A percentile compares a stretch with the other conserved stretches of the same genome.
Conservation (phyloP, 78 protist genomes). For the Anaeramoeba ignava region DNA sequence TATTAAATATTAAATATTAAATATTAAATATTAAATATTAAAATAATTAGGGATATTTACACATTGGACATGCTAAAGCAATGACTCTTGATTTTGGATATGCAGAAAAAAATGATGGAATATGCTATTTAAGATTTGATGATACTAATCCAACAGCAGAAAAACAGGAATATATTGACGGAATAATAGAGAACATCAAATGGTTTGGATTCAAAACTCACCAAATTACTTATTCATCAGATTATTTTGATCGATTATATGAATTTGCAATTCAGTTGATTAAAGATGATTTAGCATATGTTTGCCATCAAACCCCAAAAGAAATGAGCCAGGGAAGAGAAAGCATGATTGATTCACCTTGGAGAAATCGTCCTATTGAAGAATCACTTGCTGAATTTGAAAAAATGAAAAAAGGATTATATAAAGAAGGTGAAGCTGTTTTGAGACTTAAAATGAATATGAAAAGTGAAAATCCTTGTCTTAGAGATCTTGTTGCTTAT, state of each 20-base stretch:
- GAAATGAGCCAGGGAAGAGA: slow-evolving; percentile 34
- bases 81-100: slow-evolving; percentile 81
- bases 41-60: slow-evolving; percentile 74
- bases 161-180: slow-evolving; percentile 64
- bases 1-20: background rate
- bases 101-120: slow-evolving; percentile 37
- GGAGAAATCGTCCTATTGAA: slow-evolving; percentile 74
- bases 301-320: slow-evolving; percentile 64
- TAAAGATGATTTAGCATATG: slow-evolving; percentile 76
- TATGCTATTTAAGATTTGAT: slow-evolving; percentile 64
- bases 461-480: slow-evolving; percentile 38
- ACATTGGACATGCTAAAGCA: slow-evolving; percentile 99
- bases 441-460: slow-evolving; percentile 86
- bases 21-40: background rate
- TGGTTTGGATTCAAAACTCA: slow-evolving; percentile 85
- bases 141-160: slow-evolving; percentile 98
- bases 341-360: slow-evolving; percentile 49
- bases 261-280: slow-evolving; percentile 81
- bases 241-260: slow-evolving; percentile 79
- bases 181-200: slow-evolving; percentile 57
- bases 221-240: slow-evolving; percentile 71
- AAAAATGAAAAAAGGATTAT: slow-evolving; percentile 76
- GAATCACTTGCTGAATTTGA: slow-evolving; percentile 72
- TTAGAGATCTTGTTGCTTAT: slow-evolving; percentile 10
- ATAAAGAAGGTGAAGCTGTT: slow-evolving; percentile 69